Percentiles rank a stretch among this genome's conserved stretches.
Evolutionary conservation across 495 filamentous ascomycete genomes (phyloP).

Genomic region (Penicillium steckii): DNA sequence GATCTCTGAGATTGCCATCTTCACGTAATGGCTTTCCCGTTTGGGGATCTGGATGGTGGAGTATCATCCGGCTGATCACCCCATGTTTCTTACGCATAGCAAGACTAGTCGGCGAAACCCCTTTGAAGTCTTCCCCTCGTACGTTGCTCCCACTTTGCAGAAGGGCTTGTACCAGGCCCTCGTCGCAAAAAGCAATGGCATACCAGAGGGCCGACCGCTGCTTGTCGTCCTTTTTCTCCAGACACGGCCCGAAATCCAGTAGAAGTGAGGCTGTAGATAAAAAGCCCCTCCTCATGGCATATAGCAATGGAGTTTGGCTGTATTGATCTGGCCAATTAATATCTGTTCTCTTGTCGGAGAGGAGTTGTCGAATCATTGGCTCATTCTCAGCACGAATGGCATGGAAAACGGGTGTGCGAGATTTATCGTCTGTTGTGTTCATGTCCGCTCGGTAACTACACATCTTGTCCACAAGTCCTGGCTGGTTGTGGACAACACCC

Average conservation of each 20-base stretch:
- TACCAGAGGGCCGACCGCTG: conserved; percentile 1
- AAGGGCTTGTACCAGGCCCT: background rate
- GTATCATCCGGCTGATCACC: background rate
- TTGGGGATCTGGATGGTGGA: background rate
- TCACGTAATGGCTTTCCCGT: background rate
- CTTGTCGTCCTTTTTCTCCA: background rate
- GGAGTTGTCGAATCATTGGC: background rate
- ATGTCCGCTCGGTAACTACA: conserved; percentile 1
- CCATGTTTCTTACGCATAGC: background rate
- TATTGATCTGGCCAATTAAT: conserved; percentile 2
- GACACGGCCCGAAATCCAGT: conserved; percentile 2
- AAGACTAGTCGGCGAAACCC: background rate
- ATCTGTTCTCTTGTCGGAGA: background rate
- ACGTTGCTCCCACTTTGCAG: background rate
- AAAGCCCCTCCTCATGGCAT: background rate
- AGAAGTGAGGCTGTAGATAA: background rate
- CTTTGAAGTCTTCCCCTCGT: background rate
- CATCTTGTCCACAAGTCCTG: background rate
- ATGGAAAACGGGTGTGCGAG: conserved; percentile 4
- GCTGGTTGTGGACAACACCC: background rate
- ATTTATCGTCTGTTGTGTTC: conserved; percentile 1
- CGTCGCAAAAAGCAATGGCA: background rate
- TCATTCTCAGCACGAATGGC: conserved; percentile 1
- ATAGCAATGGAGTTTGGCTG: conserved; percentile 3
- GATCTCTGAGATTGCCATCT: background rate